phyloP scores from a whole-genome alignment of 2,329 filamentous ascomycete genomes.

The Orbilia oligospora region DNA sequence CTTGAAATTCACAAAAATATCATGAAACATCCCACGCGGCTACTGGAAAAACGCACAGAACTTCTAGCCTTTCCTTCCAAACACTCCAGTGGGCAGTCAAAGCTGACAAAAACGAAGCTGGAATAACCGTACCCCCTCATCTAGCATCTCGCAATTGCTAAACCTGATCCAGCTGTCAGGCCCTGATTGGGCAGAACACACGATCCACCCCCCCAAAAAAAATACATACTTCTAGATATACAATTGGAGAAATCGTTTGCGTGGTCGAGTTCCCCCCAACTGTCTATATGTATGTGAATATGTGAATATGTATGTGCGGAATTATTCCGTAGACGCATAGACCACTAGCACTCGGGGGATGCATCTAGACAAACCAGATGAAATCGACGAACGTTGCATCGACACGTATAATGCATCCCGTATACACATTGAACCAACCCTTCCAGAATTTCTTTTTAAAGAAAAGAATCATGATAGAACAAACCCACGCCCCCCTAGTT shows the following conservation, averaged over 20 bases:
- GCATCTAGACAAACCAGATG: slow-evolving; percentile 15
- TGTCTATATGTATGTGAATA: too few relatives aligned
- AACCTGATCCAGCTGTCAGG: slow-evolving; percentile 60
- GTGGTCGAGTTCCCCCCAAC: too few relatives aligned
- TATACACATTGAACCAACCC: slow-evolving; percentile 22
- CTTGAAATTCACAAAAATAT: slow-evolving; percentile 8
- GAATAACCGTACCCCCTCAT: slow-evolving; percentile 6
- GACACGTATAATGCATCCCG: slow-evolving; percentile 51
- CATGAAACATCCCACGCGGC: slow-evolving; percentile 53
- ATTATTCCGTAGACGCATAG: slow-evolving; percentile 43
- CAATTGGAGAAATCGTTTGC: neutral
- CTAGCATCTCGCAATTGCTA: slow-evolving; percentile 35
- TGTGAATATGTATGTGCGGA: slow-evolving; percentile 17
- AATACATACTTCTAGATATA: neutral
- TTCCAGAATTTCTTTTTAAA: slow-evolving; percentile 57
- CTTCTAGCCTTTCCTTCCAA: slow-evolving; percentile 13
- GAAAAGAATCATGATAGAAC: neutral
- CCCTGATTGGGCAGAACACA: slow-evolving; percentile 59
- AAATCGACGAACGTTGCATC: slow-evolving; percentile 57
- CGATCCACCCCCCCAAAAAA: neutral
- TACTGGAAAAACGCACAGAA: slow-evolving; percentile 45
- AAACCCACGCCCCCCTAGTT: neutral
- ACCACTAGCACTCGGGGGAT: slow-evolving; percentile 19
- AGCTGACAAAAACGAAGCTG: slow-evolving; percentile 15
- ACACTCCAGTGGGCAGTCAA: neutral